Evolutionary conservation across 1,139 yeast species (phyloP), one percentile per base, ranked within the genome.

Genomic region (Geotrichum bryndzae): DNA sequence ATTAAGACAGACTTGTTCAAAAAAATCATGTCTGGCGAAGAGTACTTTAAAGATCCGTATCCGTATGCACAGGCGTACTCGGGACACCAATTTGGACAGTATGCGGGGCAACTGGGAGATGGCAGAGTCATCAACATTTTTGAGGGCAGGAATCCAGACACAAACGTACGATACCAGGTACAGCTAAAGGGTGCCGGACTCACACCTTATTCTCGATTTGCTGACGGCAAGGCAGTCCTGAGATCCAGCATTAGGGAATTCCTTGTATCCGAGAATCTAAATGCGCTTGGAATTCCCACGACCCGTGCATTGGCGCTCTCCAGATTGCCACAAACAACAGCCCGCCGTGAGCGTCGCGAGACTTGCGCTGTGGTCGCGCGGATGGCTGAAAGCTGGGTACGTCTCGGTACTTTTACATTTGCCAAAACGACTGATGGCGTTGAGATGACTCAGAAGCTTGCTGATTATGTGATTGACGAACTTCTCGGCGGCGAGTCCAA

Each of bases 51-150:
- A 13, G 75, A 77, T 46, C 74, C 75, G 25, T 84, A 84, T 68
- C 98, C 98, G 0, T 92, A 88, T 75, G 84, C 97, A 7, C 92
- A 88, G 73, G 90, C 95, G 0, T 94, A 94, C 73, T 96, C 98
- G 0, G 99, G 99, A 1, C 90, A 88, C 81, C 99, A 94, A 72
- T 94, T 94, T 77, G 98, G 99, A 2, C 85, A 83, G 67, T 94
- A 94, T 84, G 97, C 98, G 0, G 98, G 98, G 1, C 99, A 94
- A 73, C 77, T 94, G 66, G 99, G 99, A 3, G 99, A 94, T 72
- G 99, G 99, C 0, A 78, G 99, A 65, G 97, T 91, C 1, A 81
- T 86, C 8, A 90, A 88, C 69, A 76, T 94, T 57, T 91, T 92
- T 74, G 95, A 89, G 66, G 76, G 87, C 0, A 79, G 80, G 5